phyloP scores from a whole-genome alignment of 768 basidiomycete genomes.

The Daedalea quercina region DNA sequence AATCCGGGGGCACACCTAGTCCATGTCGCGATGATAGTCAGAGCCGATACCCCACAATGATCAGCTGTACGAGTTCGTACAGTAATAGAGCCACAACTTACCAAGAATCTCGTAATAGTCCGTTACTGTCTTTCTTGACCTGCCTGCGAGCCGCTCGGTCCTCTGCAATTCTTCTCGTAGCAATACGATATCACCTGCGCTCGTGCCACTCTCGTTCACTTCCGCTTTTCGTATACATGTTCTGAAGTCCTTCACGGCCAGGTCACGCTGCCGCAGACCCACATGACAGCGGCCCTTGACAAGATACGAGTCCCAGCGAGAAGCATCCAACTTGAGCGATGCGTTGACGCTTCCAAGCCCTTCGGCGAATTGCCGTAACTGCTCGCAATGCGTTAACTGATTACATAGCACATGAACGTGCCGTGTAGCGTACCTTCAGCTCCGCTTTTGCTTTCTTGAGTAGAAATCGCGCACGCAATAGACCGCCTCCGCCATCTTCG shows the following conservation, averaged over 20 bases:
- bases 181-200: constrained; percentile 44
- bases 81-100: constrained; percentile 1
- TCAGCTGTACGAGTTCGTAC: background rate
- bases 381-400: background rate
- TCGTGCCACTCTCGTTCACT: constrained; percentile 40
- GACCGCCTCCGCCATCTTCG: constrained; percentile 70
- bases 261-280: constrained; percentile 63
- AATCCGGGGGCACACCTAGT: constrained; percentile 42
- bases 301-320: constrained; percentile 74
- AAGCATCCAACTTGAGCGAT: constrained; percentile 51
- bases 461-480: constrained; percentile 66
- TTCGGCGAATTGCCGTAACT: constrained; percentile 57
- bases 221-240: constrained; percentile 60
- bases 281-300: constrained; percentile 74
- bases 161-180: constrained; percentile 62
- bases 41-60: no score
- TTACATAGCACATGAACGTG: background rate
- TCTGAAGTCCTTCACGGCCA: constrained; percentile 64
- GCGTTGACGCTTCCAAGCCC: constrained; percentile 62
- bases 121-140: constrained; percentile 80
- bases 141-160: constrained; percentile 51
- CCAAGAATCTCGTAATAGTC: constrained; percentile 80
- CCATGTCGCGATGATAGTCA: background rate
- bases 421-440: constrained; percentile 47
- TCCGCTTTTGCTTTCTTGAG: constrained; percentile 76